These are phyloP conservation scores for barley (Hordeum vulgare) DNA, from an alignment of 176 grass and related monocot species.

Conservation along the genomic window DNA sequence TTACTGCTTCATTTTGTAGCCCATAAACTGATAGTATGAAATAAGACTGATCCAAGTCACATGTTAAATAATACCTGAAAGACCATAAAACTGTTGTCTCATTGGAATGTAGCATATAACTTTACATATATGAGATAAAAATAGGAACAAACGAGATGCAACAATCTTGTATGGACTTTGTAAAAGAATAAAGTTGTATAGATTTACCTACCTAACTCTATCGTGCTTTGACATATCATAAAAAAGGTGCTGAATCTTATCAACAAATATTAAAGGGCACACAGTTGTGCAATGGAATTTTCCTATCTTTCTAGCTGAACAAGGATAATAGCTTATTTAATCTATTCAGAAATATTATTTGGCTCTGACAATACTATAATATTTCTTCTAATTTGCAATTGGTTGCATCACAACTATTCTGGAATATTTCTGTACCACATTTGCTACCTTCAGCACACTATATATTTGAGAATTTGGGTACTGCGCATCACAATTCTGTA, in stretches of 20 bases:
- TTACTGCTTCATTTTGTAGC: conserved; percentile 56
- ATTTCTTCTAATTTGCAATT: too few relatives aligned
- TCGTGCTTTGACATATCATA: not conserved
- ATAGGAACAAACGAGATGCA: not conserved
- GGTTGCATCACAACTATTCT: too few relatives aligned
- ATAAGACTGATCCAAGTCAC: conserved; percentile 51
- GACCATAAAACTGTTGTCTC: not conserved
- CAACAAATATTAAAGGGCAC: not conserved
- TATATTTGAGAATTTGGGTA: too few relatives aligned
- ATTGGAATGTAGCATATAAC: not conserved
- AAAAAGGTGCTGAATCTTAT: not conserved
- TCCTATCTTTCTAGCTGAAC: not conserved
- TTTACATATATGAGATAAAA: not conserved
- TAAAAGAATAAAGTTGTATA: not conserved
- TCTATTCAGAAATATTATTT: not conserved
- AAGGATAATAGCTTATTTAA: not conserved
- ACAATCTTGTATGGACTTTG: not conserved
- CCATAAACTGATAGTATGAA: conserved; percentile 69
- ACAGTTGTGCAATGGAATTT: not conserved
- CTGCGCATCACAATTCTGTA: too few relatives aligned
- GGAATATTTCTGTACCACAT: too few relatives aligned
- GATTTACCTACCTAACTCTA: not conserved
- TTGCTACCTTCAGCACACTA: too few relatives aligned
- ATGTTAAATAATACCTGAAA: conserved; percentile 69
- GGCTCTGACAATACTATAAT: not conserved